phyloP scores from a whole-genome alignment of 176 grass and related monocot genomes.

The Rhynchospora pubera region DNA sequence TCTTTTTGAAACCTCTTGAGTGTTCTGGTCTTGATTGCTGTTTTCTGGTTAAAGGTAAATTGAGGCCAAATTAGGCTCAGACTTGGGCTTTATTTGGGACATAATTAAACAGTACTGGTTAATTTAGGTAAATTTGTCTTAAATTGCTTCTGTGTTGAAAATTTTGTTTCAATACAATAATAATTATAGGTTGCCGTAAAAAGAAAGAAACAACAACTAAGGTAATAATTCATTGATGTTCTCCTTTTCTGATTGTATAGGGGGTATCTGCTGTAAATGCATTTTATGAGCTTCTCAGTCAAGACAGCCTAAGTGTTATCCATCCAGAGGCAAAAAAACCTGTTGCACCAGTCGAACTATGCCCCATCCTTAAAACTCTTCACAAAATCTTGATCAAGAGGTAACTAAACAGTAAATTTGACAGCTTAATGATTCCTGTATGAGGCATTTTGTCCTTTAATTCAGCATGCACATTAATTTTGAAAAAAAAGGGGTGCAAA shows the following conservation, averaged over 20 bases:
- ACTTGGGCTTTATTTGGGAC: neutral
- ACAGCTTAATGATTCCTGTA: neutral
- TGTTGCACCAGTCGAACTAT: conserved; percentile 87
- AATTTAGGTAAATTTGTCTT: neutral
- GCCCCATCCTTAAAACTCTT: conserved; percentile 91
- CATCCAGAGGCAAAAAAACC: conserved; percentile 82
- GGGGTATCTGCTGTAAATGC: conserved; percentile 92
- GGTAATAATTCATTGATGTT: neutral
- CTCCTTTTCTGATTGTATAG: conserved; percentile 42
- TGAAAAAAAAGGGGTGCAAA: neutral
- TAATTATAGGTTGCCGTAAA: neutral
- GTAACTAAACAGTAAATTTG: conserved; percentile 23
- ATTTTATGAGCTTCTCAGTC: conserved; percentile 95
- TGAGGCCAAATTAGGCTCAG: neutral
- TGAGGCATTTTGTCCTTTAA: neutral
- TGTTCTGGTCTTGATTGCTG: neutral
- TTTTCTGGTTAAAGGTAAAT: neutral
- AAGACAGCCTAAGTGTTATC: conserved; percentile 83
- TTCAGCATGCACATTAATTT: neutral
- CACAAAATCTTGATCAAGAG: conserved; percentile 95
- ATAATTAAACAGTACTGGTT: neutral
- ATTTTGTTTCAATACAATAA: neutral
- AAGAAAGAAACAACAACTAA: neutral
- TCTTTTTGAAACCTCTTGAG: neutral
- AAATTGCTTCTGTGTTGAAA: neutral